These are phyloP conservation scores for Avena sativa DNA, from an alignment of 176 grass and related monocot species.

Conservation along the genomic window DNA sequence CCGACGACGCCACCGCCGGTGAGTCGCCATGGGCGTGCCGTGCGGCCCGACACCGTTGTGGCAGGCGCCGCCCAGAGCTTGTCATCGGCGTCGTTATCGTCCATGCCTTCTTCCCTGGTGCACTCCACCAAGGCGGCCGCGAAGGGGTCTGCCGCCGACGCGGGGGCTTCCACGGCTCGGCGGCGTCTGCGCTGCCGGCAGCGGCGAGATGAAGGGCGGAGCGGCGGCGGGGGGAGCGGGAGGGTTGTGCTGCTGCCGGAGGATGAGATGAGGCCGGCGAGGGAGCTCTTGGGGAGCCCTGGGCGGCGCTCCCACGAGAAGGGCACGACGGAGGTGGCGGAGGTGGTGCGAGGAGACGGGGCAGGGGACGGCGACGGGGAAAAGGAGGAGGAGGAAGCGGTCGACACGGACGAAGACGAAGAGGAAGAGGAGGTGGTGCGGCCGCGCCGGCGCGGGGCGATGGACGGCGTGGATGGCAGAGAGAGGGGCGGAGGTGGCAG, in stretches of 20 bases:
- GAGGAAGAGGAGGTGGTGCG: slow-evolving; percentile 34
- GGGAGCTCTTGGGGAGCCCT: slow-evolving; percentile 71
- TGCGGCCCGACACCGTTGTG: background rate
- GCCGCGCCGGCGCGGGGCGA: slow-evolving; percentile 34
- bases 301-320: slow-evolving; percentile 97
- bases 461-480: slow-evolving; percentile 35
- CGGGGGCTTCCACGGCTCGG: background rate
- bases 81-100: background rate
- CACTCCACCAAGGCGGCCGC: slow-evolving; percentile 52
- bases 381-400: slow-evolving; percentile 23
- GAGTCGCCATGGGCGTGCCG: slow-evolving; percentile 17
- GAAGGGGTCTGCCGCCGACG: background rate
- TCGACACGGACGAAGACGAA: background rate
- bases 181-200: background rate
- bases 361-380: slow-evolving; percentile 42
- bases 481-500: slow-evolving; percentile 58
- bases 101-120: slow-evolving; percentile 42
- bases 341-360: slow-evolving; percentile 24
- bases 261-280: background rate
- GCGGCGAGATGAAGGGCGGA: slow-evolving; percentile 6
- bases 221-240: slow-evolving; percentile 50
- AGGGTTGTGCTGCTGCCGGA: slow-evolving; percentile 4
- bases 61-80: slow-evolving; percentile 15
- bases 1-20: background rate
- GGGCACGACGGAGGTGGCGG: slow-evolving; percentile 50